Evolutionary conservation across 768 basidiomycete species (phyloP).

Genomic region (Psilocybe azurescens): DNA sequence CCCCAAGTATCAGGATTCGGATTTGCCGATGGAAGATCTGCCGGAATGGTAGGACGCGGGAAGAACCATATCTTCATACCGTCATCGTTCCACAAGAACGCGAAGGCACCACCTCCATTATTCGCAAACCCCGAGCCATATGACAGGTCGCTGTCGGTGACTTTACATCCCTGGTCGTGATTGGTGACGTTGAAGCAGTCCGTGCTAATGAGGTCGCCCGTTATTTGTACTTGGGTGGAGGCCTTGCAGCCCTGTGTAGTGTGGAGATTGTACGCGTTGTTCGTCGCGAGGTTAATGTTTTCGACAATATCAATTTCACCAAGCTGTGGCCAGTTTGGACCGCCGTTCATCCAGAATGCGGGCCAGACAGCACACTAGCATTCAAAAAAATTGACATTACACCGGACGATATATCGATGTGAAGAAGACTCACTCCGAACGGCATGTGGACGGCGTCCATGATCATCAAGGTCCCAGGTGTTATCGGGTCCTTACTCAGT

Average conservation of each 20-base stretch:
- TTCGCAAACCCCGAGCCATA: background rate
- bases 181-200: background rate
- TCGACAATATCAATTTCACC: constrained; percentile 8
- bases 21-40: background rate
- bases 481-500: background rate
- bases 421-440: background rate
- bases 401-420: no score
- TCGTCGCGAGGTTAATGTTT: background rate
- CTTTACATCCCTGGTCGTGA: background rate
- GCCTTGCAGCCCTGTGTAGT: constrained; percentile 1
- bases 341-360: constrained; percentile 4
- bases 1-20: constrained; percentile 4
- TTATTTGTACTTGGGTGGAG: background rate
- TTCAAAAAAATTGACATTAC: no score
- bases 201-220: background rate
- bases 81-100: constrained; percentile 2
- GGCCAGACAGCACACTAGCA: constrained; percentile 3
- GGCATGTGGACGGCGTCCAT: background rate
- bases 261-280: constrained; percentile 1
- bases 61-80: constrained; percentile 7
- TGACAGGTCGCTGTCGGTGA: background rate
- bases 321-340: background rate
- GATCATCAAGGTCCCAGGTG: background rate
- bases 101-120: constrained; percentile 2
- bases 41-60: background rate